These are phyloP conservation scores for Colletotrichum limetticola DNA, from an alignment of 2,329 filamentous ascomycete genomes.

Conservation along the genomic window DNA sequence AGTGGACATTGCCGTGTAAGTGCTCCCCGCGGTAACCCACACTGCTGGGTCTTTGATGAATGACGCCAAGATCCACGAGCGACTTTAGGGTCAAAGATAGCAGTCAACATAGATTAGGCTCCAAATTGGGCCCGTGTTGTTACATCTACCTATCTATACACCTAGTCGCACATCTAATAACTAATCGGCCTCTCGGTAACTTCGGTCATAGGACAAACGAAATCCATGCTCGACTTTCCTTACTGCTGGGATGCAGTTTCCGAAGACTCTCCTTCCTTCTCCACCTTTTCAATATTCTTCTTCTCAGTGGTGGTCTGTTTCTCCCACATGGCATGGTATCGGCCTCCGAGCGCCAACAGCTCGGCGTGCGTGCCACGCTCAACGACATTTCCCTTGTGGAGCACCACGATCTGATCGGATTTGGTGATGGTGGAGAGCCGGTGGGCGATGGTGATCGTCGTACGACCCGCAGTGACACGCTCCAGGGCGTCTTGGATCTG, in stretches of 20 bases:
- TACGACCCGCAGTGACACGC: constrained; percentile 58
- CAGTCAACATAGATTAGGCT: neutral
- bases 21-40: neutral
- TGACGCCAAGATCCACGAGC: neutral
- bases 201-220: neutral
- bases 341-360: constrained; percentile 55
- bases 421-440: constrained; percentile 67
- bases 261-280: constrained; percentile 30
- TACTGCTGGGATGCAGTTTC: constrained; percentile 27
- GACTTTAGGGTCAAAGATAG: too few relatives aligned
- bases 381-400: constrained; percentile 61
- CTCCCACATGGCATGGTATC: constrained; percentile 64
- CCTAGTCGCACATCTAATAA: neutral
- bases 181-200: neutral
- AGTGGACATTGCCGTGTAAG: neutral
- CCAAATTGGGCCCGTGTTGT: neutral
- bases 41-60: neutral
- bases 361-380: constrained; percentile 62
- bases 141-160: neutral
- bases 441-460: constrained; percentile 66
- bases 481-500: constrained; percentile 66
- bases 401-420: constrained; percentile 65
- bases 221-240: neutral
- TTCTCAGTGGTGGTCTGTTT: constrained; percentile 59
- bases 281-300: constrained; percentile 36